These are phyloP conservation scores for Excoecaria agallocha DNA, from an alignment of 345 rosid species.

Conservation along the genomic window DNA sequence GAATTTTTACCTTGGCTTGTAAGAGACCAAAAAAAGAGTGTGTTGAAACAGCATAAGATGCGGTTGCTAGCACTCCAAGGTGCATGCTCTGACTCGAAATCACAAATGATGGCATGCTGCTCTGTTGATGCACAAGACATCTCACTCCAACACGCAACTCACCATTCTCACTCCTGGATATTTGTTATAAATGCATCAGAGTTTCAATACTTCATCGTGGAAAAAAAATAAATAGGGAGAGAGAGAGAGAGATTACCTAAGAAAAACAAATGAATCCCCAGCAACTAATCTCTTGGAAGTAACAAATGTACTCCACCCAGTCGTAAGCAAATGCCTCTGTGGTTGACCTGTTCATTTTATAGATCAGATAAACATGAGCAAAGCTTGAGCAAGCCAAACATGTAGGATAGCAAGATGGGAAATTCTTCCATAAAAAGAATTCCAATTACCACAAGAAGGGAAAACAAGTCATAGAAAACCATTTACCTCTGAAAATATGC, in stretches of 20 bases:
- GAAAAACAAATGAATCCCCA: conserved; percentile 85
- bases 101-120: no score
- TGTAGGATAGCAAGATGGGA: background rate
- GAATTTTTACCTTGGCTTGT: no score
- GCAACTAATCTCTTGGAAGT: conserved; percentile 87
- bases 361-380: background rate
- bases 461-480: background rate
- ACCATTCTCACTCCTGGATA: no score
- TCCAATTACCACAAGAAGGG: background rate
- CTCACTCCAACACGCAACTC: no score
- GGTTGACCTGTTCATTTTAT: conserved; percentile 63
- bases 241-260: conserved; percentile 48
- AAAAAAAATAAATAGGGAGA: background rate
- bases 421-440: background rate
- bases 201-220: background rate
- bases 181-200: background rate
- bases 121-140: no score
- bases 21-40: no score
- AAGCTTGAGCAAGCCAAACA: background rate
- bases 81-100: no score
- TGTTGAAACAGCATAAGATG: no score
- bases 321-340: conserved; percentile 86
- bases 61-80: no score
- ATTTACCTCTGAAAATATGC: conserved; percentile 89
- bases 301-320: conserved; percentile 97